Percentiles rank a stretch among this genome's conserved stretches.
These are phyloP conservation scores for Tetraselmis chui DNA, from an alignment of 139 green algal species.

Conservation along the genomic window DNA sequence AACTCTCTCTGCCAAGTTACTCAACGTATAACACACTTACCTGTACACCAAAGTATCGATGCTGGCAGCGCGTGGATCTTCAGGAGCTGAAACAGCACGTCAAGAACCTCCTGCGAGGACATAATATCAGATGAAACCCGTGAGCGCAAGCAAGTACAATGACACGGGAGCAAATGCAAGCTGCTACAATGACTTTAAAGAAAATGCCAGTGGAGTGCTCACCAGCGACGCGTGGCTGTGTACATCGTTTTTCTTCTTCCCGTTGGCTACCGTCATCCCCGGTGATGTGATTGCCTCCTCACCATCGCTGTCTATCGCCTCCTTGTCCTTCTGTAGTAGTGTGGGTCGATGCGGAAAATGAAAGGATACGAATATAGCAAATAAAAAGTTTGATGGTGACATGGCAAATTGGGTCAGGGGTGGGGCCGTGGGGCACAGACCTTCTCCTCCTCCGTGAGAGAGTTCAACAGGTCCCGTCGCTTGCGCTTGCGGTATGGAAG, in stretches of 20 bases:
- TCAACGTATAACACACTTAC: too few relatives aligned
- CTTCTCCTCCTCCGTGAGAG: background rate
- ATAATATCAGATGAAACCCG: too few relatives aligned
- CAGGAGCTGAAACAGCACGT: background rate
- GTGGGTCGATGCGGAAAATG: too few relatives aligned
- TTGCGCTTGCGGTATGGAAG: constrained; percentile 9
- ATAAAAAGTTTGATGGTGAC: too few relatives aligned
- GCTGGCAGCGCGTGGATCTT: background rate
- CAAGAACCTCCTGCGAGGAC: background rate
- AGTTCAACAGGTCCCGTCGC: background rate
- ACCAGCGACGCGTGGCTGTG: background rate
- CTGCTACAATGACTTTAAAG: too few relatives aligned
- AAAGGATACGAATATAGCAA: too few relatives aligned
- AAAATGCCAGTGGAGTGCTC: too few relatives aligned
- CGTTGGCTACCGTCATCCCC: background rate
- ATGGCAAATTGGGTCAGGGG: too few relatives aligned
- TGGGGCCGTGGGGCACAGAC: too few relatives aligned
- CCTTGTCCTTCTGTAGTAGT: background rate
- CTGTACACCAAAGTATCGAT: background rate
- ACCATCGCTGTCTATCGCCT: background rate
- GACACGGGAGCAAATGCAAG: too few relatives aligned
- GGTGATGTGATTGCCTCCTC: background rate
- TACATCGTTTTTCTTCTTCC: background rate
- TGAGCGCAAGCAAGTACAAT: too few relatives aligned
- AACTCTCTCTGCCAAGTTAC: too few relatives aligned